Evolutionary conservation across 1,139 yeast species (phyloP), one percentile per base, ranked within the genome.

Genomic region (Suhomyces choctaworum): DNA sequence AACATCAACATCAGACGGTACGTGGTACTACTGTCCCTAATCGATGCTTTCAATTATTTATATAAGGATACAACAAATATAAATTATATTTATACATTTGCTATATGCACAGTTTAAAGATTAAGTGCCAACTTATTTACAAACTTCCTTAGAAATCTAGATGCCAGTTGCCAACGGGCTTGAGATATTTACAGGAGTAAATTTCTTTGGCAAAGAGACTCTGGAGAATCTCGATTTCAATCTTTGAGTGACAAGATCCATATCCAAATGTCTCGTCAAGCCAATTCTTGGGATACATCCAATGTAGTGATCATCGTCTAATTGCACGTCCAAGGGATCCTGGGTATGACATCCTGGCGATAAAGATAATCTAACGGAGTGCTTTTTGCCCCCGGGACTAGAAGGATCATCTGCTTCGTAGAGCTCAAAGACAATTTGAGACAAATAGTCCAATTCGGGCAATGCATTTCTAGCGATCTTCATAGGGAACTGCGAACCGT

Each of bases 321-420:
- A 71, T 61, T 92, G 96, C 29, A 94, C 96, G 63, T 94, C 98
- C 45, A 94, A 71, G 12, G 98, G 98, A 60, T 92, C 96, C 53
- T 89, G 96, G 0, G 97, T 89, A 60, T 94, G 97, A 61, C 98
- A 94, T 22, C 99, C 99, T 1, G 98, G 97, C 2, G 97, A 86
- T 48, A 94, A 73, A 12, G 95, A 82, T 43, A 94, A 73, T 51
- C 97, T 76, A 34, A 94, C 82, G 2, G 96, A 82, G 57, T 89
- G 95, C 49, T 85, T 84, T 64, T 89, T 89, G 30, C 79, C 82
- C 7, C 80, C 78, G 9, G 70, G 66, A 40, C 63, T 58, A 7
- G 72, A 63, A 28, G 78, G 73, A 46, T 83, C 89, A 19, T 76
- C 80, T 25, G 86, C 76, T 58, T 94, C 98, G 56, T 89, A 94